phyloP scores from a whole-genome alignment of 805 yeast species.

The Ogataea glucozyma region DNA sequence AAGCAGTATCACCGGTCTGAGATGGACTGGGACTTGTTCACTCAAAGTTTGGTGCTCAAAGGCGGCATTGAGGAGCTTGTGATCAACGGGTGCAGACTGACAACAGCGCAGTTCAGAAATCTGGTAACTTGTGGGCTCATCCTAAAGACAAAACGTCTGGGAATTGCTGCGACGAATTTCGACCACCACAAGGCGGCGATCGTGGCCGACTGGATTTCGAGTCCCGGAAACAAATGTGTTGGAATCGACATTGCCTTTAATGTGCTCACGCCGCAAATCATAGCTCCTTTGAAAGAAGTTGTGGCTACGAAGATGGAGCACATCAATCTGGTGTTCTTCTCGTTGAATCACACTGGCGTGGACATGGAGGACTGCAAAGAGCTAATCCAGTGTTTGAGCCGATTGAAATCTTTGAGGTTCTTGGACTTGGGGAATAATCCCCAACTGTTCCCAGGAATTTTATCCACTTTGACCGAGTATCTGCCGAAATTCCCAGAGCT shows the following conservation, averaged over 20 bases:
- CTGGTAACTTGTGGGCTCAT: slow-evolving; percentile 44
- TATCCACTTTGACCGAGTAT: slow-evolving; percentile 44
- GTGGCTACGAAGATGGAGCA: slow-evolving; percentile 32
- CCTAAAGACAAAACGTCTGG: slow-evolving; percentile 48
- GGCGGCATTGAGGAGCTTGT: slow-evolving; percentile 61
- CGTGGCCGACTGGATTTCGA: slow-evolving; percentile 50
- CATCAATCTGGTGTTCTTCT: slow-evolving; percentile 48
- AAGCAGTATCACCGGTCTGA: slow-evolving; percentile 40
- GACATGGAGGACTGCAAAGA: slow-evolving; percentile 40
- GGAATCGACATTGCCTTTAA: slow-evolving; percentile 60
- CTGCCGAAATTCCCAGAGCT: slow-evolving; percentile 48
- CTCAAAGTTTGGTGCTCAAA: slow-evolving; percentile 41
- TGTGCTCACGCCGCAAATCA: slow-evolving; percentile 48
- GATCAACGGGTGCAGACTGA: slow-evolving; percentile 54
- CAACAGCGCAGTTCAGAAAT: slow-evolving; percentile 41
- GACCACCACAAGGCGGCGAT: slow-evolving; percentile 42
- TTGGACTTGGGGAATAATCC: slow-evolving; percentile 57
- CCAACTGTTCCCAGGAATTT: slow-evolving; percentile 50
- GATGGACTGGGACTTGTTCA: slow-evolving; percentile 56
- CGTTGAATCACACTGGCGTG: slow-evolving; percentile 53
- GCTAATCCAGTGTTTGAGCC: slow-evolving; percentile 39
- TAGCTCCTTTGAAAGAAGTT: slow-evolving; percentile 46
- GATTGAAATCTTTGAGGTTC: slow-evolving; percentile 45
- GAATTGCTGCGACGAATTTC: slow-evolving; percentile 54
- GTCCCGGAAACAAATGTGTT: slow-evolving; percentile 45